Percentiles rank a stretch among this genome's conserved stretches.
Conservation (phyloP, 1,284 basidiomycete species). For the Puccinia polysora region DNA sequence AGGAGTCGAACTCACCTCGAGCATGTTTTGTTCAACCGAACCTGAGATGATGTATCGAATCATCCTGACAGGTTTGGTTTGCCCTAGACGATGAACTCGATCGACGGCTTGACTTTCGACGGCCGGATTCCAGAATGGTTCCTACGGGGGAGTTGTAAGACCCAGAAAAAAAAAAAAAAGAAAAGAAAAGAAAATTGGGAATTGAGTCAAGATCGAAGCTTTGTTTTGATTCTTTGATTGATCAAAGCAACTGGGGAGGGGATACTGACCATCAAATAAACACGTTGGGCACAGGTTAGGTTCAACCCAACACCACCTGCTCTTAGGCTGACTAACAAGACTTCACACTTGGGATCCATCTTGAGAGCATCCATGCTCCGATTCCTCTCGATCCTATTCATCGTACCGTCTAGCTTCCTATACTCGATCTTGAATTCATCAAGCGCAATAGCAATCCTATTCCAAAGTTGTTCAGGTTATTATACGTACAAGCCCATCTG, state of each 20-base stretch:
- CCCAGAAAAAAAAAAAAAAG: slow-evolving; percentile 1
- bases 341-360: slow-evolving; percentile 73
- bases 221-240: slow-evolving; percentile 8
- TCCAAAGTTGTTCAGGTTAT: not conserved
- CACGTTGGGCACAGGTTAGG: slow-evolving; percentile 50
- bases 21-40: slow-evolving; percentile 69
- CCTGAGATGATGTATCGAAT: slow-evolving; percentile 88
- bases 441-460: slow-evolving; percentile 70
- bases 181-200: slow-evolving; percentile 14
- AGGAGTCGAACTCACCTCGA: slow-evolving; percentile 48
- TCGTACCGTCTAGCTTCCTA: slow-evolving; percentile 86
- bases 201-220: slow-evolving; percentile 18
- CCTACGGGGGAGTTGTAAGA: too few relatives aligned
- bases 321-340: slow-evolving; percentile 82
- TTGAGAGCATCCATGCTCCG: slow-evolving; percentile 70
- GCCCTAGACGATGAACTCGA: slow-evolving; percentile 72
- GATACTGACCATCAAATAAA: slow-evolving; percentile 49
- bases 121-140: slow-evolving; percentile 72
- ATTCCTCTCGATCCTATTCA: slow-evolving; percentile 78
- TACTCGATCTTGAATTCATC: slow-evolving; percentile 69
- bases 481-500: not conserved
- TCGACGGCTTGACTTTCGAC: slow-evolving; percentile 63
- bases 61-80: slow-evolving; percentile 81
- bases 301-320: slow-evolving; percentile 80
- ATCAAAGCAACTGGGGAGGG: too few relatives aligned